A percentile compares a stretch with the other conserved stretches of the same genome.
phyloP scores from a whole-genome alignment of 2,329 filamentous ascomycete genomes.

The Stachybotrys chlorohalonatus region DNA sequence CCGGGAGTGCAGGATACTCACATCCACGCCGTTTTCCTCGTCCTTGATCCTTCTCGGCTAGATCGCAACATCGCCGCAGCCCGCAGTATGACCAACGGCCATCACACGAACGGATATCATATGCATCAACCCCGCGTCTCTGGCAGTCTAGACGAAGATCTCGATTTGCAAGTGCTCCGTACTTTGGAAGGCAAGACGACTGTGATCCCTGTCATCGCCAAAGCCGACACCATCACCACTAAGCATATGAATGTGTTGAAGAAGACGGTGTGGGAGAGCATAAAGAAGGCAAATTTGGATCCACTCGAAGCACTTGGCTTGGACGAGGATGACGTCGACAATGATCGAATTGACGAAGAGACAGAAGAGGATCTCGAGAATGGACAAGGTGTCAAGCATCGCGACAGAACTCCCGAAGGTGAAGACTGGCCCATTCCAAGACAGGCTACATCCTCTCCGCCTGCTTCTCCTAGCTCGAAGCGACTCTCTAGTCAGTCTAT shows the following conservation, averaged over 20 bases:
- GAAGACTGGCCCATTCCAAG: slow-evolving; percentile 30
- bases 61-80: slow-evolving; percentile 70
- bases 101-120: slow-evolving; percentile 39
- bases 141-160: slow-evolving; percentile 73
- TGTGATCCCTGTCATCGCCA: slow-evolving; percentile 89
- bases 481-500: slow-evolving; percentile 36
- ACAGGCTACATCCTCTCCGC: slow-evolving; percentile 18
- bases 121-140: slow-evolving; percentile 32
- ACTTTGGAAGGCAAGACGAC: slow-evolving; percentile 88
- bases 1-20: slow-evolving; percentile 93
- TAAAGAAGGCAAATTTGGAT: slow-evolving; percentile 80
- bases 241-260: slow-evolving; percentile 91
- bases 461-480: slow-evolving; percentile 30
- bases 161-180: slow-evolving; percentile 84
- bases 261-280: slow-evolving; percentile 78
- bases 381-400: slow-evolving; percentile 7
- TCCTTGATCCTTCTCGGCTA: slow-evolving; percentile 80
- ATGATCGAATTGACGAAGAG: slow-evolving; percentile 40
- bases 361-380: slow-evolving; percentile 18
- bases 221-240: slow-evolving; percentile 93
- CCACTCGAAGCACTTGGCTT: slow-evolving; percentile 79
- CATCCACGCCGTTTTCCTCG: slow-evolving; percentile 88
- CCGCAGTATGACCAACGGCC: slow-evolving; percentile 43
- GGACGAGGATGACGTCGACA: slow-evolving; percentile 58
- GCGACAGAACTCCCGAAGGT: slow-evolving; percentile 11